These are phyloP conservation scores for Monosporascus cannonballus DNA, from an alignment of 2,329 filamentous ascomycete species.

Conservation along the genomic window DNA sequence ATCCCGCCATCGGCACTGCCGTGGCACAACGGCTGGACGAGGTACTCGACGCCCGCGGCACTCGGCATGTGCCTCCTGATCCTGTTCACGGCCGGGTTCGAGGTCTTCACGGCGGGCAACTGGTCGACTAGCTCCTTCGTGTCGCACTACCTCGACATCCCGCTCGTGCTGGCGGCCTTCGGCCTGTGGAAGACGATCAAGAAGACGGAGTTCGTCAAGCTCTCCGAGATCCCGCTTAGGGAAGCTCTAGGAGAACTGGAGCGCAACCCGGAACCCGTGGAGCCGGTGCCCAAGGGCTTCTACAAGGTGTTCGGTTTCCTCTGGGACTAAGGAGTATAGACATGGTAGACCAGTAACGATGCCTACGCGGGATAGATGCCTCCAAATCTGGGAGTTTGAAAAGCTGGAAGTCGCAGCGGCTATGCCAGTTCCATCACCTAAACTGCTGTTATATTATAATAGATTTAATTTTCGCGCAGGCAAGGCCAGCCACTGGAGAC, in stretches of 20 bases:
- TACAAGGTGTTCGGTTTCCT: neutral
- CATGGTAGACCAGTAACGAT: neutral
- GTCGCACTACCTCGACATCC: constrained; percentile 57
- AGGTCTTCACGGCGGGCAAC: constrained; percentile 52
- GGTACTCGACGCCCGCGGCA: constrained; percentile 49
- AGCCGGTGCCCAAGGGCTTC: neutral
- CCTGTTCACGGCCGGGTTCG: constrained; percentile 64
- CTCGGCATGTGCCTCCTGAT: constrained; percentile 58
- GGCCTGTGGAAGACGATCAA: constrained; percentile 61
- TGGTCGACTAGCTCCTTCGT: constrained; percentile 54
- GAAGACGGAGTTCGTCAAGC: constrained; percentile 48
- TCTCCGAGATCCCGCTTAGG: constrained; percentile 45
- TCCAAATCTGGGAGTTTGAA: too few species aligned
- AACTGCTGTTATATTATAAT: too few species aligned
- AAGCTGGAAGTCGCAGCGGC: too few species aligned
- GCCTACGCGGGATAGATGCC: too few species aligned
- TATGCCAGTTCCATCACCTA: too few species aligned
- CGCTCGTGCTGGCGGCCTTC: constrained; percentile 51
- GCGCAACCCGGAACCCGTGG: neutral
- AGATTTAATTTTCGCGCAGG: too few species aligned
- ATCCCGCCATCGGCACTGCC: constrained; percentile 46
- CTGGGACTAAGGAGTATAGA: neutral
- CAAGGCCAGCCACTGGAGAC: too few species aligned
- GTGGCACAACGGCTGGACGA: constrained; percentile 58
- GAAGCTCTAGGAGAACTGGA: constrained; percentile 46